Conservation (phyloP, 2,329 filamentous ascomycete genomes). For the Fusarium citri region DNA sequence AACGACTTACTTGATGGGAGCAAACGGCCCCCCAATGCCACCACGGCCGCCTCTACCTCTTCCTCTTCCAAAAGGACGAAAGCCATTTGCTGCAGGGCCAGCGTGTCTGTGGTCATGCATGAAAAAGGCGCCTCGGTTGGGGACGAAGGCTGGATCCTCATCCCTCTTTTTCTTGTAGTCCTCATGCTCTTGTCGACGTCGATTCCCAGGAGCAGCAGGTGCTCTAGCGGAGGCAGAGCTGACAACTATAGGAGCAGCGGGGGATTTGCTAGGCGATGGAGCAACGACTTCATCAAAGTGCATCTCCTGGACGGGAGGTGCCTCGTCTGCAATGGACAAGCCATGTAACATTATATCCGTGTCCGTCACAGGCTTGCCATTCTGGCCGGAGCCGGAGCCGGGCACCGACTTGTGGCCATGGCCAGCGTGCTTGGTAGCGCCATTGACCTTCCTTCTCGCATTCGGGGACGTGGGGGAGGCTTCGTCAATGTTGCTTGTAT, state of each 20-base stretch:
- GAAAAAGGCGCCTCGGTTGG: conserved; percentile 94
- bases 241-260: conserved; percentile 64
- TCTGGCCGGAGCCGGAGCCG: conserved; percentile 51
- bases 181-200: conserved; percentile 86
- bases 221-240: conserved; percentile 63
- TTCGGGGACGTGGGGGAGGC: conserved; percentile 62
- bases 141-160: conserved; percentile 91
- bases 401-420: conserved; percentile 52
- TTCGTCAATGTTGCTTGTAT: conserved; percentile 72
- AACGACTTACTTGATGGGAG: conserved; percentile 71
- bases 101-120: conserved; percentile 93
- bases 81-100: conserved; percentile 81
- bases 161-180: conserved; percentile 90
- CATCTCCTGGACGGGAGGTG: conserved; percentile 57
- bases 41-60: conserved; percentile 71
- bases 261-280: conserved; percentile 54
- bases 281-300: conserved; percentile 59
- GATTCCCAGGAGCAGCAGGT: conserved; percentile 72
- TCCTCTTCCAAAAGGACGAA: conserved; percentile 76
- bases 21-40: conserved; percentile 67
- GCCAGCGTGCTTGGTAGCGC: conserved; percentile 51
- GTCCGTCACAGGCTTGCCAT: conserved; percentile 58
- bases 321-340: conserved; percentile 58
- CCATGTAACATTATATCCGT: conserved; percentile 70
- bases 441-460: conserved; percentile 57